Base-by-base conservation (phyloP, 306 rosid species). In the Begonia loranthoides region DNA sequence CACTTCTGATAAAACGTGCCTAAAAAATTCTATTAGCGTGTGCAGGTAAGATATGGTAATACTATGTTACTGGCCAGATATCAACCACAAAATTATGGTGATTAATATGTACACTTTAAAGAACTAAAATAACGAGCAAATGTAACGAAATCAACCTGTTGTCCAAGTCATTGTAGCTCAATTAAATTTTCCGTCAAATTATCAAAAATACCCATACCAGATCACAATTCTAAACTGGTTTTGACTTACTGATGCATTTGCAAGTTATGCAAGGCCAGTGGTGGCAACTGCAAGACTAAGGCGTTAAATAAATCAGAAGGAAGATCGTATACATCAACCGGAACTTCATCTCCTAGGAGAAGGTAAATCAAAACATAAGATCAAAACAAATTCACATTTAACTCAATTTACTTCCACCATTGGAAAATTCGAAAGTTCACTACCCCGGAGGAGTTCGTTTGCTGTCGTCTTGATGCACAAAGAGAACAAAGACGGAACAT, bases 381-480 rank as follows among this genome's bases (percentile, higher is more conserved):
- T 13, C 12, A 28, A 12, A 39, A 34, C 14, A 28, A 66, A 28
- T 48, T 48, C 6, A 47, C 12, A 54, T 24, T 3, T 15, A 50
- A 50, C 47, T 52, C 65, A 24, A 61, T 15, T 21, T 41, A 34
- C 7, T 19, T 24, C 33, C 15, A 21, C 7, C 39, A 15, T 24
- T 15, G 12, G 10, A 15, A 17, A 34, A 48, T 11, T n/a, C 9
- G 19, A 28, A 28, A 48, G 8, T 48, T 48, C 9, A 48, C 22
- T 59, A 77, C 87, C 74, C 8, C 13, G 44, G 66, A 77, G 11
- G 10, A 87, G 72, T 22, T 79, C 73, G 4, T 57, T 38, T 24
- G 53, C 56, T 24, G 84, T 28, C 11, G 49, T 55, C 38, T 80
- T 69, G 14, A 73, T 9, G 79, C 97, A 84, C 17, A 89, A 63